These are phyloP conservation scores for Mucor plumbeus DNA, from an alignment of 371 early-diverging fungal species.

Conservation along the genomic window DNA sequence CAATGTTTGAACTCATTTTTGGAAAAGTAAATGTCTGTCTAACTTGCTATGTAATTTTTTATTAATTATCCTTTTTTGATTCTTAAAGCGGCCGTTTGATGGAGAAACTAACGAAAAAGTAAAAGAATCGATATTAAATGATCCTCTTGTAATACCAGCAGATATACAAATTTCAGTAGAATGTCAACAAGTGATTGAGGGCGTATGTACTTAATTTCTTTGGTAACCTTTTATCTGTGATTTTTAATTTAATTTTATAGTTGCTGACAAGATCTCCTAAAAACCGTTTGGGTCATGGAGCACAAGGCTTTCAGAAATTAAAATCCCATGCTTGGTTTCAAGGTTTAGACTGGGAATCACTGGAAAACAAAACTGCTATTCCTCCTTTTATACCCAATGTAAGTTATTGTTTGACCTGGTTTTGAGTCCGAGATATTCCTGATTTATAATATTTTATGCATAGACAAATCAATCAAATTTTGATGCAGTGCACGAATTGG, in stretches of 20 bases:
- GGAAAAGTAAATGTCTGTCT: constrained; percentile 19
- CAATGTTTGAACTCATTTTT: constrained; percentile 65
- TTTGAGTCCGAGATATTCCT: neutral
- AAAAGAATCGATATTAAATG: constrained; percentile 62
- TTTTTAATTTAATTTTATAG: constrained; percentile 21
- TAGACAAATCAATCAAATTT: constrained; percentile 79
- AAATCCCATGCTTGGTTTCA: constrained; percentile 68
- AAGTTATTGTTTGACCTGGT: constrained; percentile 4
- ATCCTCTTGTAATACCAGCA: constrained; percentile 61
- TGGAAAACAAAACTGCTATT: constrained; percentile 56
- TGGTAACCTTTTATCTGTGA: neutral
- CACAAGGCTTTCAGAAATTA: constrained; percentile 55
- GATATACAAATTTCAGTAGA: constrained; percentile 52
- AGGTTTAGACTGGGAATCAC: constrained; percentile 58
- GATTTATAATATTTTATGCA: constrained; percentile 70
- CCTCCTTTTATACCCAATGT: constrained; percentile 78
- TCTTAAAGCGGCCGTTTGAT: constrained; percentile 79
- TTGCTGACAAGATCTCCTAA: constrained; percentile 59
- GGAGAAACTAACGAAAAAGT: constrained; percentile 46
- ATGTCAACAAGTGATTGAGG: constrained; percentile 57
- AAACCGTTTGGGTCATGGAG: constrained; percentile 62
- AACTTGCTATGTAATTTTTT: neutral
- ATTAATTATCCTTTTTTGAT: neutral
- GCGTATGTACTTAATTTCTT: neutral
- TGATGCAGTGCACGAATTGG: constrained; percentile 95